Conservation (phyloP, 1,284 basidiomycete species). For the Naganishia sp. region DNA sequence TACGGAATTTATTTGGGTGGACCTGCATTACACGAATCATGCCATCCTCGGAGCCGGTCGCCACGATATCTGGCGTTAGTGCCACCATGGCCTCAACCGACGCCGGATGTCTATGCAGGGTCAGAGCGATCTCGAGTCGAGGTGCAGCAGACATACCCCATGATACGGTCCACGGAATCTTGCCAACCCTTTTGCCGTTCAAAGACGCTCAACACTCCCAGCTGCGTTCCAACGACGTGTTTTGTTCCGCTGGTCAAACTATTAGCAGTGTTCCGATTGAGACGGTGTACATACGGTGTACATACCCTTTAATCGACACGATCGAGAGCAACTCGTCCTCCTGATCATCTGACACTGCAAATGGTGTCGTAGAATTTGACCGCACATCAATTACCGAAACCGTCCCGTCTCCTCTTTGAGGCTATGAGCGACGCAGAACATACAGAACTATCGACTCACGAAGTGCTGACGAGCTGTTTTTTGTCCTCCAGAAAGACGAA, state of each 20-base stretch:
- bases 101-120: constrained; percentile 68
- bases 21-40: constrained; percentile 85
- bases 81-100: constrained; percentile 80
- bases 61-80: constrained; percentile 67
- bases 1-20: constrained; percentile 77
- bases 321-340: constrained; percentile 91
- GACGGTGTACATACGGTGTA: constrained; percentile 40
- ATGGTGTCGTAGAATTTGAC: constrained; percentile 70
- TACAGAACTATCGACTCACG: constrained; percentile 57
- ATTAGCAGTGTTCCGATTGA: not conserved
- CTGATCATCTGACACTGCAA: constrained; percentile 86
- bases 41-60: constrained; percentile 92
- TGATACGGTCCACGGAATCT: constrained; percentile 90
- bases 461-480: constrained; percentile 79
- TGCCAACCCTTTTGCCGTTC: constrained; percentile 81
- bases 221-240: constrained; percentile 82
- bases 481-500: constrained; percentile 83
- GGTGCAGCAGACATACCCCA: constrained; percentile 62
- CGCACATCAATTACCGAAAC: constrained; percentile 85
- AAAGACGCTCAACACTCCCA: constrained; percentile 89
- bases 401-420: constrained; percentile 79
- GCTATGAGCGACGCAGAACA: not conserved
- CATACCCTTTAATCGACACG: constrained; percentile 75
- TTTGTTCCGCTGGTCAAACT: constrained; percentile 64
- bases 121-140: not conserved